Percentiles rank a stretch among this genome's conserved stretches.
Evolutionary conservation across 441 rosid genomes (phyloP).

Genomic region (Rhodomyrtus psidioides): DNA sequence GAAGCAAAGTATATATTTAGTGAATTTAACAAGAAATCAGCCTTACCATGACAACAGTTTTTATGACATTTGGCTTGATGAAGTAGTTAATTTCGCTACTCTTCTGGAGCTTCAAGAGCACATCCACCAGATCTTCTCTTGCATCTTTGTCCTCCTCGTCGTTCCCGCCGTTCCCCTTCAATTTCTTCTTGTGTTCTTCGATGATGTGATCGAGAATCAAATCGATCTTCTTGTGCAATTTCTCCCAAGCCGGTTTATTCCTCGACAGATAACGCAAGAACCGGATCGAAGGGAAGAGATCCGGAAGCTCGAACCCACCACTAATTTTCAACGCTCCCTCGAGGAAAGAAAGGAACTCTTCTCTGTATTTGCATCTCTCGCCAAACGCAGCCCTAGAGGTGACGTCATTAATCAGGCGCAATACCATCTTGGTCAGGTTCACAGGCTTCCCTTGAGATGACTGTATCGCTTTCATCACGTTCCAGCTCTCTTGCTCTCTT

Average conservation of each 20-base stretch:
- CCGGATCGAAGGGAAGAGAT: constrained; percentile 8
- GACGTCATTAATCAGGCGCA: not conserved
- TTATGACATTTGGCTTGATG: not conserved
- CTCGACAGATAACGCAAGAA: constrained; percentile 6
- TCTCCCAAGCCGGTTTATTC: not conserved
- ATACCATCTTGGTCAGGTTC: not conserved
- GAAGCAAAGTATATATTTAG: not conserved
- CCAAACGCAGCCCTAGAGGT: constrained; percentile 13
- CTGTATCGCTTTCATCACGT: not conserved
- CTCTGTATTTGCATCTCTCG: not conserved
- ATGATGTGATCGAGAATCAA: constrained; percentile 11
- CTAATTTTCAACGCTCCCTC: not conserved
- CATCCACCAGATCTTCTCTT: constrained; percentile 20
- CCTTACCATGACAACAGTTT: not conserved
- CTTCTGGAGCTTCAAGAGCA: constrained; percentile 20
- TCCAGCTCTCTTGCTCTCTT: constrained; percentile 2
- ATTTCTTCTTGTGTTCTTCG: constrained; percentile 2
- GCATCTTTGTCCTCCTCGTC: not conserved
- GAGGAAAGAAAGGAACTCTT: not conserved
- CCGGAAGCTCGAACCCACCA: constrained; percentile 10
- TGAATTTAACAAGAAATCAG: not conserved
- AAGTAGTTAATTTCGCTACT: constrained; percentile 8
- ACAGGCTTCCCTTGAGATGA: not conserved
- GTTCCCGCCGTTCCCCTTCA: not conserved
- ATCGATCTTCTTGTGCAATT: constrained; percentile 4